Evolutionary conservation across 176 grass and related monocot genomes (phyloP), one percentile per base, ranked within the genome.

Genomic region (Ampelocalamus luodianensis): DNA sequence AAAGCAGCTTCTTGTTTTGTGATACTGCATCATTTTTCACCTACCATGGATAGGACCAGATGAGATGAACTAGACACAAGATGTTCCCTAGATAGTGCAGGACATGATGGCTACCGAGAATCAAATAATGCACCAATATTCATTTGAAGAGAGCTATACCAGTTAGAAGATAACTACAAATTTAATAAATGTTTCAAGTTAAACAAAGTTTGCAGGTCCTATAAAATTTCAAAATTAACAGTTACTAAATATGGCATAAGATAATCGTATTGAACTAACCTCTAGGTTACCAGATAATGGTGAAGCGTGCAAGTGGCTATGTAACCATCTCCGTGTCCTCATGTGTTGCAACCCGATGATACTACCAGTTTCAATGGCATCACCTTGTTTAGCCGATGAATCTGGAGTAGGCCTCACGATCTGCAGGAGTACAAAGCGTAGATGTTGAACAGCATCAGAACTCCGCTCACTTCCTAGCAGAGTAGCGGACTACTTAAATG

Each of bases 281-380:
- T 94, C 93, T 55, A 94, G 79, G 85, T 94, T 94, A 76, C 90
- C 93, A 26, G 93, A 92, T 83, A 94, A 85, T 4, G 93, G 93
- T 67, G 93, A 94, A 76, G 90, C 87, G 24, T 92, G 81, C 90
- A 92, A 58, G 58, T 94, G 93, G 76, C 93, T 94, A 76, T 94
- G 93, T 27, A 94, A 82, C 93, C 93, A 94, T 83, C 23, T 92
- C 34, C 85, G 69, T 13, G 93, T 94, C 74, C 34, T 90, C 93
- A 92, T 94, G 26, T 94, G 93, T 77, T 94, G 93, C 69, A 94
- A 70, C 79, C 79, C 87, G 68, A 94, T 48, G 76, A 92, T 86
- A 39, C 44, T 79, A 67, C 93, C 93, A 64, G 62, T 92, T 76
- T 86, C 77, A 40, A 92, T 81, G 48, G 82, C 70, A 90, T 92